These are phyloP conservation scores for Gloeostereum incarnatum DNA, from an alignment of 768 basidiomycete species.

Conservation along the genomic window DNA sequence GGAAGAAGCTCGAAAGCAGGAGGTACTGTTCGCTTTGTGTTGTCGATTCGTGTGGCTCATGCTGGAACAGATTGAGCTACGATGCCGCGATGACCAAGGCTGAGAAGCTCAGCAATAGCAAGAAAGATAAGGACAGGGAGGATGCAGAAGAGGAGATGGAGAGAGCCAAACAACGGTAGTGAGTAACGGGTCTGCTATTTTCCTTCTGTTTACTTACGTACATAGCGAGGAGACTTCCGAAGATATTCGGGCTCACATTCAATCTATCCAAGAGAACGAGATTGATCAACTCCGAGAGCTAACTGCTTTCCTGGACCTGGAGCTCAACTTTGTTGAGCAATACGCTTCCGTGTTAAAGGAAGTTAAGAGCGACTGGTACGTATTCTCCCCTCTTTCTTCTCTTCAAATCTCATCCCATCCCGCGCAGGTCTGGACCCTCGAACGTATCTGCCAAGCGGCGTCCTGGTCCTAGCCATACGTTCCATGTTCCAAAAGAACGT, in stretches of 20 bases:
- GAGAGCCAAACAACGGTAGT: constrained; percentile 69
- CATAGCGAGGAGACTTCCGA: constrained; percentile 87
- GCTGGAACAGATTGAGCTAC: constrained; percentile 50
- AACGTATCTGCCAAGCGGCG: too few relatives aligned
- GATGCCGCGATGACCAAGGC: constrained; percentile 68
- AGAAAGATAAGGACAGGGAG: constrained; percentile 74
- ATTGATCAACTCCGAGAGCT: constrained; percentile 63
- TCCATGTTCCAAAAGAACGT: too few relatives aligned
- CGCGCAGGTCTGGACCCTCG: not conserved
- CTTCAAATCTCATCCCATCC: not conserved
- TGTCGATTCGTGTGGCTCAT: not conserved
- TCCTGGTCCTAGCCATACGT: too few relatives aligned
- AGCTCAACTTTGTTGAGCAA: constrained; percentile 65
- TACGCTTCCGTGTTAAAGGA: constrained; percentile 69
- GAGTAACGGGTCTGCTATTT: constrained; percentile 16
- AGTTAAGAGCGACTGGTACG: constrained; percentile 57
- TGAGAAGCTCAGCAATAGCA: constrained; percentile 56
- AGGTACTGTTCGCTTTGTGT: constrained; percentile 35
- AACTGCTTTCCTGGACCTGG: constrained; percentile 59
- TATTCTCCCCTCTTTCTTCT: constrained; percentile 11
- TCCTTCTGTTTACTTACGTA: constrained; percentile 4
- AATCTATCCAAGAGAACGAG: constrained; percentile 74
- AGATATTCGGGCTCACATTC: constrained; percentile 76
- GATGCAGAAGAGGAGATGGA: constrained; percentile 82
- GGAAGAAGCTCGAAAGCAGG: constrained; percentile 83